Percentiles rank a stretch among this genome's conserved stretches.
Evolutionary conservation across 1,284 basidiomycete species (phyloP).

Genomic region (Xanthoconium separans): DNA sequence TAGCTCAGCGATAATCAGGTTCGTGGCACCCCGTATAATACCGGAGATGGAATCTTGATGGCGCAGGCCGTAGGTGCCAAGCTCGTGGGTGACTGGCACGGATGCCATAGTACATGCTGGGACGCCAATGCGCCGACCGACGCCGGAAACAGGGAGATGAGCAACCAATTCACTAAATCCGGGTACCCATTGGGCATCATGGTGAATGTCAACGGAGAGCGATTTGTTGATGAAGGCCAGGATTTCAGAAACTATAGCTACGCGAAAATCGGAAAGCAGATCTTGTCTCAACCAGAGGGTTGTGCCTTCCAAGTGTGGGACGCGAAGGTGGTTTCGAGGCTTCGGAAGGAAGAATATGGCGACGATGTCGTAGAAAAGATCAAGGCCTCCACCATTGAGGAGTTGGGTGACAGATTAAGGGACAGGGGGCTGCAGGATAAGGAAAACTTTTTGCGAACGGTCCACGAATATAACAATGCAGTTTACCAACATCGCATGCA

Average conservation of each 20-base stretch:
- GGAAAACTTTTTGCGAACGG: conserved; percentile 43
- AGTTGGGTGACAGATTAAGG: conserved; percentile 48
- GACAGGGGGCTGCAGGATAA: conserved; percentile 46
- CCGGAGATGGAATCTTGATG: conserved; percentile 58
- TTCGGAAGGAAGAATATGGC: conserved; percentile 64
- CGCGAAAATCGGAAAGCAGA: conserved; percentile 60
- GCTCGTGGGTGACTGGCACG: conserved; percentile 55
- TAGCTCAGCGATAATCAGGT: conserved; percentile 42
- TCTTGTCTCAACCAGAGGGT: conserved; percentile 55
- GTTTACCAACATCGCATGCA: conserved; percentile 39
- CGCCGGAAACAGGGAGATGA: conserved; percentile 52
- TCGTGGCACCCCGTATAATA: conserved; percentile 67
- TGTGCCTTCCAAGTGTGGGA: conserved; percentile 67
- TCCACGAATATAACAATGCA: conserved; percentile 52
- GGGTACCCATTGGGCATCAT: conserved; percentile 70
- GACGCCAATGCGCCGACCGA: conserved; percentile 58
- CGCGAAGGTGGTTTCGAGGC: conserved; percentile 38
- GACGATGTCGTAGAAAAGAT: conserved; percentile 58
- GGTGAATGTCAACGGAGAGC: conserved; percentile 53
- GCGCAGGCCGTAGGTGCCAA: conserved; percentile 54
- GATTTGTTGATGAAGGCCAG: conserved; percentile 70
- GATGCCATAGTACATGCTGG: conserved; percentile 71
- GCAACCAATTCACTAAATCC: conserved; percentile 71
- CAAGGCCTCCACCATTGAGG: conserved; percentile 46
- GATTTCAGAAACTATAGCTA: conserved; percentile 74